These are phyloP conservation scores for Exserohilum turcica DNA, from an alignment of 2,329 filamentous ascomycete species.

Conservation along the genomic window DNA sequence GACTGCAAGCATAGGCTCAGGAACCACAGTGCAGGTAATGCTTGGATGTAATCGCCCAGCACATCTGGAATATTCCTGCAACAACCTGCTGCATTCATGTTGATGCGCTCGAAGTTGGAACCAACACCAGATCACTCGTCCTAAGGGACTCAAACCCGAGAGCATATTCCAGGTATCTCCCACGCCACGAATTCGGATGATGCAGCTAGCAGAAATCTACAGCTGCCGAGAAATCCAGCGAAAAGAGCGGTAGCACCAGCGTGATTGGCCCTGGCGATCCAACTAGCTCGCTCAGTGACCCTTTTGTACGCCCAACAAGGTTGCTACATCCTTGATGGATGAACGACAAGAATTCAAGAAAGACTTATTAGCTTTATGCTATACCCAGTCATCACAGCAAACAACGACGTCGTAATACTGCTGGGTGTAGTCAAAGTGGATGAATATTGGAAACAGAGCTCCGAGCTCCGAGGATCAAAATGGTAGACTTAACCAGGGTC, in stretches of 20 bases:
- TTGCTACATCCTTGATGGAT: conserved; percentile 51
- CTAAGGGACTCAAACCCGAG: conserved; percentile 58
- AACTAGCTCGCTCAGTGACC: conserved; percentile 55
- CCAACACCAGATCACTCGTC: conserved; percentile 54
- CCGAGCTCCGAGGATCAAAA: too few species aligned
- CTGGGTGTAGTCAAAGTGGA: conserved; percentile 37
- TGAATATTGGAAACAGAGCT: background rate
- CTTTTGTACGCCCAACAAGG: conserved; percentile 57
- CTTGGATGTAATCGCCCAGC: conserved; percentile 63
- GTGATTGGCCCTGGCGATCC: conserved; percentile 58
- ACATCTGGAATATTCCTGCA: background rate
- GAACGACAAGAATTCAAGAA: too few species aligned
- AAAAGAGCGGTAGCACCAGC: conserved; percentile 29
- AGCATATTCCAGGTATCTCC: conserved; percentile 57
- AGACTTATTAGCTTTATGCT: too few species aligned
- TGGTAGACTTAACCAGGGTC: too few species aligned
- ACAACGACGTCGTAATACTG: conserved; percentile 40
- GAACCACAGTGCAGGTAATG: conserved; percentile 58
- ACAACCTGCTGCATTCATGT: conserved; percentile 51
- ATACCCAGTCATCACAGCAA: too few species aligned
- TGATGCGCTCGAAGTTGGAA: conserved; percentile 62
- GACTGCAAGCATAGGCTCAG: background rate
- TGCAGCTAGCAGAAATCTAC: conserved; percentile 57
- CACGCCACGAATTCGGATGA: conserved; percentile 70
- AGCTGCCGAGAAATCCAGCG: background rate